These are phyloP conservation scores for Lactifluus rugatus DNA, from an alignment of 768 basidiomycete species.

Conservation along the genomic window DNA sequence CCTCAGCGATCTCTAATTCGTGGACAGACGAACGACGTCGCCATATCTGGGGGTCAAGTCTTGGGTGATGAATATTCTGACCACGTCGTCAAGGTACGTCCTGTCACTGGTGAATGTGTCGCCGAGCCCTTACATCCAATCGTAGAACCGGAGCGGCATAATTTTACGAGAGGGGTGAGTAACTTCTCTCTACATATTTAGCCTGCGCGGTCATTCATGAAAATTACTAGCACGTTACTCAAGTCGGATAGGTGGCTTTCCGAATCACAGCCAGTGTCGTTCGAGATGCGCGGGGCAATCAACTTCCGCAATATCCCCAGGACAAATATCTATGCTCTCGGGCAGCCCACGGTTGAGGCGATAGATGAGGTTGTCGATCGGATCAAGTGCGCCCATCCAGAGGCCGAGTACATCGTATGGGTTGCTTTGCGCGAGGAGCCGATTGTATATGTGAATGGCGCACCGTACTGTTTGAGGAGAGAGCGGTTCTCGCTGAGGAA, in stretches of 20 bases:
- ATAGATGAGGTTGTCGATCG: conserved; percentile 67
- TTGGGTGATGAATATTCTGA: conserved; percentile 94
- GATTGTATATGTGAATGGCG: conserved; percentile 85
- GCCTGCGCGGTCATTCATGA: background rate
- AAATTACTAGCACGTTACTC: conserved; percentile 52
- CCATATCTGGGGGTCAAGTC: conserved; percentile 71
- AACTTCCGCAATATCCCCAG: conserved; percentile 83
- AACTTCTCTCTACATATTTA: conserved; percentile 6
- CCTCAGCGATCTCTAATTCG: conserved; percentile 48
- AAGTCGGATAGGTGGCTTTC: conserved; percentile 91
- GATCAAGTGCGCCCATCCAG: conserved; percentile 52
- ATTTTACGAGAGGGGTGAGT: conserved; percentile 81
- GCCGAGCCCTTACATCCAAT: background rate
- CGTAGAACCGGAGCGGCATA: conserved; percentile 82
- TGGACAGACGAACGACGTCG: conserved; percentile 66
- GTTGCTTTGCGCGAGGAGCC: conserved; percentile 91
- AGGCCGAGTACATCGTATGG: conserved; percentile 67
- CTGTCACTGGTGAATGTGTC: background rate
- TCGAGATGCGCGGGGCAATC: conserved; percentile 82
- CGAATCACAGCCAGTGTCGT: conserved; percentile 54
- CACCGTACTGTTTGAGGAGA: conserved; percentile 80
- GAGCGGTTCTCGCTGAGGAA: conserved; percentile 84
- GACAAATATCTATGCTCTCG: conserved; percentile 82
- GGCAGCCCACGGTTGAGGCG: conserved; percentile 85
- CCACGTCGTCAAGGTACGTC: conserved; percentile 77